These are phyloP conservation scores for Fragaria ananassa DNA, from an alignment of 306 rosid genomes.

Conservation along the genomic window DNA sequence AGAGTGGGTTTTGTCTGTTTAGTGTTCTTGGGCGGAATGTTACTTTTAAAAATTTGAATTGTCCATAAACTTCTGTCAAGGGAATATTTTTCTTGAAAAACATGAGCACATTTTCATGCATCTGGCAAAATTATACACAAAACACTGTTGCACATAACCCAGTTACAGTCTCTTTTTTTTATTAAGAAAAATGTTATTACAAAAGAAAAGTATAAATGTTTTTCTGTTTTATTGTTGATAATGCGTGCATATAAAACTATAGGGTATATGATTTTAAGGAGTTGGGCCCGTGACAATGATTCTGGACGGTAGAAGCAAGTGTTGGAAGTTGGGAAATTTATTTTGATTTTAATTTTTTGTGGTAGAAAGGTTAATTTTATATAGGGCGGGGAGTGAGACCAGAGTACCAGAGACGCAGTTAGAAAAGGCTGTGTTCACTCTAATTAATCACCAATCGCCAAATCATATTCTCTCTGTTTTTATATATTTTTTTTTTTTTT, in stretches of 20 bases:
- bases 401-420: neutral
- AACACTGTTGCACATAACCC: neutral
- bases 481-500: too few species aligned
- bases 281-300: conserved; percentile 22
- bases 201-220: neutral
- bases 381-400: neutral
- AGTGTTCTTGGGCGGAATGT: conserved; percentile 14
- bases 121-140: neutral
- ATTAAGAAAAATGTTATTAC: neutral
- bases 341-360: neutral
- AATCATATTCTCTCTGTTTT: too few species aligned
- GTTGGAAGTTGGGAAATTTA: conserved; percentile 1
- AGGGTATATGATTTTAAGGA: neutral
- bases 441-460: neutral
- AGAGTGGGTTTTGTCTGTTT: neutral
- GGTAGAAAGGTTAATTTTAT: neutral
- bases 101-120: neutral
- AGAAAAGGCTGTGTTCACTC: neutral
- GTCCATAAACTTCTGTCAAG: neutral
- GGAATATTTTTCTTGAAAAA: conserved; percentile 2
- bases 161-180: neutral
- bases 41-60: neutral
- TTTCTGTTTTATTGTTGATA: neutral
- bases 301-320: neutral
- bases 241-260: neutral